Evolutionary conservation across 352 stramenopile genomes (phyloP).

Genomic region (Globisporangium emineosum): DNA sequence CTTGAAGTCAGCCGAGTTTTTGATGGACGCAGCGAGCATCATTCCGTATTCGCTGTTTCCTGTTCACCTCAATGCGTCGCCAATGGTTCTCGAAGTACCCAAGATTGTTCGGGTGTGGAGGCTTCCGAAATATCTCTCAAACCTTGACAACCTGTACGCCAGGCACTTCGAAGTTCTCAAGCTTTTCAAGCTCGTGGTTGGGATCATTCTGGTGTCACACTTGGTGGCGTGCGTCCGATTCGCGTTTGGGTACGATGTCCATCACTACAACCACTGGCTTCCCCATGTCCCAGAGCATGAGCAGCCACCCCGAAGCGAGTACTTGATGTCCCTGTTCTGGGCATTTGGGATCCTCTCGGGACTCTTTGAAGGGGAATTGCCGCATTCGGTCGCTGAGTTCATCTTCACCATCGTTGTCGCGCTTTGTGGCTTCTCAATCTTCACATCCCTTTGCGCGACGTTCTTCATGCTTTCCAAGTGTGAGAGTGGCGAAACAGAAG

Average conservation of each 20-base stretch:
- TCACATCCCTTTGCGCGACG: slow-evolving; percentile 63
- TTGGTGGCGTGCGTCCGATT: slow-evolving; percentile 56
- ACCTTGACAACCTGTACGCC: slow-evolving; percentile 60
- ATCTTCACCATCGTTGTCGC: slow-evolving; percentile 68
- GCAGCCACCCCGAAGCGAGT: slow-evolving; percentile 28
- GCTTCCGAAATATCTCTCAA: slow-evolving; percentile 42
- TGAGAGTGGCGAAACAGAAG: slow-evolving; percentile 57
- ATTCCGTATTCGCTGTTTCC: slow-evolving; percentile 32
- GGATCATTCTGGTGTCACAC: slow-evolving; percentile 53
- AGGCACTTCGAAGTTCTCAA: slow-evolving; percentile 57
- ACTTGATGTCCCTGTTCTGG: slow-evolving; percentile 62
- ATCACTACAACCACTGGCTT: slow-evolving; percentile 53
- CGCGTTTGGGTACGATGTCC: slow-evolving; percentile 49
- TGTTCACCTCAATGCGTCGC: slow-evolving; percentile 5
- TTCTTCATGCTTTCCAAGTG: slow-evolving; percentile 84
- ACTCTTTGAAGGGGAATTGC: slow-evolving; percentile 68
- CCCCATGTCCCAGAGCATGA: slow-evolving; percentile 24
- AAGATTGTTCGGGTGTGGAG: slow-evolving; percentile 44
- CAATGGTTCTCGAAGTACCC: slow-evolving; percentile 29
- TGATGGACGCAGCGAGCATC: slow-evolving; percentile 46
- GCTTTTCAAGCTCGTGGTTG: slow-evolving; percentile 43
- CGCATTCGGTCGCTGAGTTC: slow-evolving; percentile 43
- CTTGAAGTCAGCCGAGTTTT: slow-evolving; percentile 42
- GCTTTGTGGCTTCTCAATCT: slow-evolving; percentile 63
- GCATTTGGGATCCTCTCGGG: slow-evolving; percentile 62